These are phyloP conservation scores for Amylostereum chailletii DNA, from an alignment of 1,284 basidiomycete species.

Conservation along the genomic window DNA sequence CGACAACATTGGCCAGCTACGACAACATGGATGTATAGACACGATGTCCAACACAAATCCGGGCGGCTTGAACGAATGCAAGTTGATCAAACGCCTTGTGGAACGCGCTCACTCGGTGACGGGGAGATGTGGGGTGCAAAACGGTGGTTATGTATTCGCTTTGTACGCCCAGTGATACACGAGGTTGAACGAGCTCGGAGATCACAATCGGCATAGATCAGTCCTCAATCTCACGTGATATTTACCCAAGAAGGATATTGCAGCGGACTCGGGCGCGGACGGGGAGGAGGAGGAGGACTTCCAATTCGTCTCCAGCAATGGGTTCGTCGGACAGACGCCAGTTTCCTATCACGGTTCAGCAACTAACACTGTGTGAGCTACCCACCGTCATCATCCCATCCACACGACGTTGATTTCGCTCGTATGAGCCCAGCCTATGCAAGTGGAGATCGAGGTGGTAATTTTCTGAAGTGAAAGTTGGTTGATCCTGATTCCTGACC, in stretches of 20 bases:
- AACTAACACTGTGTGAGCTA: too few relatives aligned
- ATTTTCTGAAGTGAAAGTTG: too few relatives aligned
- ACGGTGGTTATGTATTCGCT: slow-evolving; percentile 42
- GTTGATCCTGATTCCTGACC: too few relatives aligned
- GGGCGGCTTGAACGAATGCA: slow-evolving; percentile 91
- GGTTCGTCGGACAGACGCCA: slow-evolving; percentile 84
- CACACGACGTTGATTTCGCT: too few relatives aligned
- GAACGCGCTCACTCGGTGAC: slow-evolving; percentile 18
- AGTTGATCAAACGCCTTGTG: slow-evolving; percentile 96
- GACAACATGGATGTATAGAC: slow-evolving; percentile 69
- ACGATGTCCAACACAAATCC: slow-evolving; percentile 92
- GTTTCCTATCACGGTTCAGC: slow-evolving; percentile 24
- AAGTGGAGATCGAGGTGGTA: too few relatives aligned
- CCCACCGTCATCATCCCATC: too few relatives aligned
- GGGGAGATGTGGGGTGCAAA: slow-evolving; percentile 10
- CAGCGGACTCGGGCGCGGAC: slow-evolving; percentile 66
- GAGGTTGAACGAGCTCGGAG: slow-evolving; percentile 89
- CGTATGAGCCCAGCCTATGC: too few relatives aligned
- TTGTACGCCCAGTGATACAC: slow-evolving; percentile 99
- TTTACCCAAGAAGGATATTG: slow-evolving; percentile 95
- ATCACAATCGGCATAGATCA: slow-evolving; percentile 97
- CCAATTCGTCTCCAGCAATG: slow-evolving; percentile 55
- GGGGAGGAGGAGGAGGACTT: slow-evolving; percentile 49
- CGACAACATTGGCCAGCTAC: background rate
- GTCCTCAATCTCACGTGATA: slow-evolving; percentile 98